Conservation (phyloP, 495 filamentous ascomycete genomes). For the Penicillium ucsense region DNA sequence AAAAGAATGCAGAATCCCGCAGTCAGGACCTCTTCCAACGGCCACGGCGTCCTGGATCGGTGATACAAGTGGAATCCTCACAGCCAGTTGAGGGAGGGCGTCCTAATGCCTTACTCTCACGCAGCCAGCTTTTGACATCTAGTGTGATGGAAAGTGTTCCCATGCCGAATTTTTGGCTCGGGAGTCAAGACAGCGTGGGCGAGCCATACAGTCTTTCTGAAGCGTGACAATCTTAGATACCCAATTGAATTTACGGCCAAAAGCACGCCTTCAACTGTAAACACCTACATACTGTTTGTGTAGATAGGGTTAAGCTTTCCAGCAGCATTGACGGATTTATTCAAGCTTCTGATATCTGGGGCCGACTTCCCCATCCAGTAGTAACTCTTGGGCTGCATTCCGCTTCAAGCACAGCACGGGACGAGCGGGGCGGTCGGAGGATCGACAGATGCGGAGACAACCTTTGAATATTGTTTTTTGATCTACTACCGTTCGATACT, state of each 20-base stretch:
- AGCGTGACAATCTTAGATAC: conserved; percentile 3
- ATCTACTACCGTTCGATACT: background rate
- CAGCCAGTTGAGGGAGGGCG: conserved; percentile 28
- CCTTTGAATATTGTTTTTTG: conserved; percentile 8
- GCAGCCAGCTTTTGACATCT: conserved; percentile 34
- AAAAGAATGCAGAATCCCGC: conserved; percentile 1
- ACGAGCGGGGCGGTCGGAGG: conserved; percentile 21
- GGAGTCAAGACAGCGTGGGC: conserved; percentile 37
- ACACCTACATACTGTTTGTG: background rate
- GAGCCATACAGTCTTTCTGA: conserved; percentile 30
- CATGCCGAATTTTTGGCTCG: conserved; percentile 29
- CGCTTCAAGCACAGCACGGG: background rate
- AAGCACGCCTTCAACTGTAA: background rate
- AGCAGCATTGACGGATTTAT: too few relatives aligned
- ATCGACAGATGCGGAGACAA: conserved; percentile 20
- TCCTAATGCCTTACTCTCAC: conserved; percentile 17
- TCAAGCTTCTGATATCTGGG: too few relatives aligned
- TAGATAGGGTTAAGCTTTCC: background rate
- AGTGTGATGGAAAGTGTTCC: conserved; percentile 41
- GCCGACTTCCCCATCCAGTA: too few relatives aligned
- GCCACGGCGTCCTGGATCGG: conserved; percentile 14
- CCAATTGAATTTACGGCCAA: conserved; percentile 6
- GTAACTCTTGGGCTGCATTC: background rate
- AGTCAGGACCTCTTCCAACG: conserved; percentile 10
- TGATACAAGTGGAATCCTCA: conserved; percentile 38